These are phyloP conservation scores for Hysterium pulicare DNA, from an alignment of 2,329 filamentous ascomycete genomes.

Conservation along the genomic window DNA sequence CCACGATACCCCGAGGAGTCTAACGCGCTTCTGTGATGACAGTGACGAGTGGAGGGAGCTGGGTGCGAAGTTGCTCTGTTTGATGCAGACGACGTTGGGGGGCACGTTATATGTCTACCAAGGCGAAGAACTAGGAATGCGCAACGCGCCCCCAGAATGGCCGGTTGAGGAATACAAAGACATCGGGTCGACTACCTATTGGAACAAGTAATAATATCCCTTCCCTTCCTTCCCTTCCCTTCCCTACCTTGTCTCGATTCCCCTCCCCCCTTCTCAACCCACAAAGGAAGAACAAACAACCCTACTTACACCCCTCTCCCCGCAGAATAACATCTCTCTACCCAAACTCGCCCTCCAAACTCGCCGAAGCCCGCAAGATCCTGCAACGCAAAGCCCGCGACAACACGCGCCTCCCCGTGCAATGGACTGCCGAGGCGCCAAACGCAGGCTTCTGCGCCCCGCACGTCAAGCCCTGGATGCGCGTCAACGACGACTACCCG, in stretches of 20 bases:
- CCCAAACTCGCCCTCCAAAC: conserved; percentile 23
- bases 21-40: conserved; percentile 49
- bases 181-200: conserved; percentile 57
- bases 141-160: conserved; percentile 45
- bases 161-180: conserved; percentile 49
- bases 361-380: conserved; percentile 27
- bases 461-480: conserved; percentile 57
- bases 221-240: background rate
- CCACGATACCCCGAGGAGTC: conserved; percentile 51
- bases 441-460: conserved; percentile 61
- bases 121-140: conserved; percentile 52
- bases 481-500: conserved; percentile 54
- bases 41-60: conserved; percentile 45
- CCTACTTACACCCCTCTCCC: conserved; percentile 9
- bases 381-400: conserved; percentile 63
- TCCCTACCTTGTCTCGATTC: no score
- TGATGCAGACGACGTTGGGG: conserved; percentile 47
- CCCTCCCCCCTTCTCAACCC: no score
- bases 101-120: conserved; percentile 52
- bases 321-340: conserved; percentile 31
- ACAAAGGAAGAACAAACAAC: background rate
- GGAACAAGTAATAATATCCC: conserved; percentile 29
- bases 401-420: conserved; percentile 64
- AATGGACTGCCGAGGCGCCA: conserved; percentile 56
- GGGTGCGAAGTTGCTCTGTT: conserved; percentile 46